phyloP scores from a whole-genome alignment of 78 protist species.

The slime mould (Dictyostelium discoideum) region DNA sequence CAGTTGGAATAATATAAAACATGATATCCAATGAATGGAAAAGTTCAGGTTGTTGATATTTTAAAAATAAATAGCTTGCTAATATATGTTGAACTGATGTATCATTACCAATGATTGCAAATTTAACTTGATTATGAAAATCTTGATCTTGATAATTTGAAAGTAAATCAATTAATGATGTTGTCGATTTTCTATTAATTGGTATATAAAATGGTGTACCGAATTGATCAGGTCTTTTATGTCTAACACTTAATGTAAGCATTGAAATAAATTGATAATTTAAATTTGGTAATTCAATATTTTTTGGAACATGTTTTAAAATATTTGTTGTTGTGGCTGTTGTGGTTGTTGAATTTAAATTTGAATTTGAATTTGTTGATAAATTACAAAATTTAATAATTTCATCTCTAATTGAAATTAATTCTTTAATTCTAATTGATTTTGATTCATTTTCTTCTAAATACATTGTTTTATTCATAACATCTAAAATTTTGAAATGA shows the following conservation, averaged over 20 bases:
- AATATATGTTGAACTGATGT: constrained; percentile 60
- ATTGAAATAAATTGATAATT: constrained; percentile 38
- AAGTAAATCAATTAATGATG: constrained; percentile 1
- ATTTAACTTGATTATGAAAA: constrained; percentile 1
- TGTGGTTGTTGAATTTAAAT: neutral
- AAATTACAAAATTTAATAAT: neutral
- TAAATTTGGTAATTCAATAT: constrained; percentile 40
- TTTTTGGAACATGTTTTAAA: constrained; percentile 11
- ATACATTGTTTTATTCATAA: constrained; percentile 55
- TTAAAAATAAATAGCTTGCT: constrained; percentile 35
- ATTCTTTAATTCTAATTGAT: constrained; percentile 52
- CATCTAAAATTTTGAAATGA: constrained; percentile 38
- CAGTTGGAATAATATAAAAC: constrained; percentile 54
- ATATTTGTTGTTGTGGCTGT: neutral
- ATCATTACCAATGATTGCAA: constrained; percentile 74
- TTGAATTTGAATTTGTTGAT: neutral
- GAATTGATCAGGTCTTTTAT: constrained; percentile 72
- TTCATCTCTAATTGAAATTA: constrained; percentile 42
- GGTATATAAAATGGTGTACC: constrained; percentile 24
- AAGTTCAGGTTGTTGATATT: constrained; percentile 40
- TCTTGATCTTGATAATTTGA: constrained; percentile 48
- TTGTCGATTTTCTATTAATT: constrained; percentile 36
- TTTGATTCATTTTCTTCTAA: constrained; percentile 34
- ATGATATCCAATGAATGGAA: constrained; percentile 28
- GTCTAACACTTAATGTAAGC: constrained; percentile 19